Evolutionary conservation across 257 asterid genomes (phyloP).

Genomic region (Solanum rostratum): DNA sequence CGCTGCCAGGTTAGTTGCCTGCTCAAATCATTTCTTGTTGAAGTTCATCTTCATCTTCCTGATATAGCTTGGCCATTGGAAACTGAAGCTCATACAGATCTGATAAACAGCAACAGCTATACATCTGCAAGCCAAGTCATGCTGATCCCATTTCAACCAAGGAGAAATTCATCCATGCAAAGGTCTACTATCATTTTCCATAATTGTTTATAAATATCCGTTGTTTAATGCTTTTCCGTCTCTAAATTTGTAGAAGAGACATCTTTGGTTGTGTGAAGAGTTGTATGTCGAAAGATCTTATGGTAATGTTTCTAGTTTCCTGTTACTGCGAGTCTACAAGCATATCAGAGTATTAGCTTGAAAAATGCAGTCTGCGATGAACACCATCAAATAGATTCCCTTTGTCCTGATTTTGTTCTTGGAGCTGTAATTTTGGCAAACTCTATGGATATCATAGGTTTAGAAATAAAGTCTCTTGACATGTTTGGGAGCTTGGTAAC

Average conservation of each 20-base stretch:
- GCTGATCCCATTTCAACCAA: constrained; percentile 70
- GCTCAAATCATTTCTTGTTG: background rate
- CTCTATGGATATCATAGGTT: background rate
- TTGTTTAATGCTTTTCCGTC: background rate
- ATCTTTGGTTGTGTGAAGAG: background rate
- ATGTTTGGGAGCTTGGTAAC: background rate
- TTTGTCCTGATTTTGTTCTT: background rate
- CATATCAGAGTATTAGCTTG: background rate
- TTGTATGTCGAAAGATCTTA: background rate
- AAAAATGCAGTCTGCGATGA: background rate
- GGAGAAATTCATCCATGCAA: constrained; percentile 93
- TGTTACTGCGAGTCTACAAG: background rate
- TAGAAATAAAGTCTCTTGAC: background rate
- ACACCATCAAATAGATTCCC: background rate
- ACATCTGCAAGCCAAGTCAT: constrained; percentile 70
- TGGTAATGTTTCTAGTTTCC: background rate
- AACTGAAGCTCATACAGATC: constrained; percentile 59
- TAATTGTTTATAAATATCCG: background rate
- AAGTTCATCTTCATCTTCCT: constrained; percentile 8
- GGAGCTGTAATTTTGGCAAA: background rate
- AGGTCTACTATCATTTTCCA: constrained; percentile 31
- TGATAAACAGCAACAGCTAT: constrained; percentile 47
- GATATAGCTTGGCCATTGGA: constrained; percentile 4
- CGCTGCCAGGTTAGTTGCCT: constrained; percentile 48
- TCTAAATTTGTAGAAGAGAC: background rate